Conservation (phyloP, 306 rosid species). For the Quercus dentata region DNA sequence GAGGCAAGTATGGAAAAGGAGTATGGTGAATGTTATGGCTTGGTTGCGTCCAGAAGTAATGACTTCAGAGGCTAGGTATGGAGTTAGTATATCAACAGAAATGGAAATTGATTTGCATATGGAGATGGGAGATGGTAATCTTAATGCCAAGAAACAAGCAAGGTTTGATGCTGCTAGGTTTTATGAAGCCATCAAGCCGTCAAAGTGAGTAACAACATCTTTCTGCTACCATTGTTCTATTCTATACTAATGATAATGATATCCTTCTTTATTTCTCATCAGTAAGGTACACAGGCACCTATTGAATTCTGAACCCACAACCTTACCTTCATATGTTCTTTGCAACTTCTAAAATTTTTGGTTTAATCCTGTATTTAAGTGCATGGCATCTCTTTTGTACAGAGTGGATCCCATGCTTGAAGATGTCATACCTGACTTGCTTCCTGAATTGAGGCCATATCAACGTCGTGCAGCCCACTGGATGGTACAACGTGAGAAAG, state of each 20-base stretch:
- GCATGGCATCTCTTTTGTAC: slow-evolving; percentile 30
- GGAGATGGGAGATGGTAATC: slow-evolving; percentile 33
- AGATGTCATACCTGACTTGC: slow-evolving; percentile 71
- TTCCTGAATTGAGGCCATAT: slow-evolving; percentile 87
- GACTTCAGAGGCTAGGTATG: slow-evolving; percentile 73
- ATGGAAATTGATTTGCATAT: slow-evolving; percentile 43
- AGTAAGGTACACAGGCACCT: background rate
- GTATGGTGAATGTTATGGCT: slow-evolving; percentile 79
- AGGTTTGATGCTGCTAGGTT: slow-evolving; percentile 74
- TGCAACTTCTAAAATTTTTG: background rate
- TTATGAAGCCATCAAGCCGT: slow-evolving; percentile 89
- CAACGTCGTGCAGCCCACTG: slow-evolving; percentile 93
- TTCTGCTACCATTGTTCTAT: slow-evolving; percentile 14
- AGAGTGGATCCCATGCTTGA: slow-evolving; percentile 75
- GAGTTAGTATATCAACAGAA: slow-evolving; percentile 41
- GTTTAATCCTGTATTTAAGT: slow-evolving; percentile 21
- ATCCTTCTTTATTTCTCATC: slow-evolving; percentile 13
- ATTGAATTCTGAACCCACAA: no score
- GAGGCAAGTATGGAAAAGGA: slow-evolving; percentile 82
- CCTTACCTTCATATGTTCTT: background rate
- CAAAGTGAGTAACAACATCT: slow-evolving; percentile 65
- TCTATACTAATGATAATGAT: slow-evolving; percentile 2
- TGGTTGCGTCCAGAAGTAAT: slow-evolving; percentile 87
- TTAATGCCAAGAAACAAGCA: slow-evolving; percentile 24
- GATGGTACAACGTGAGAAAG: slow-evolving; percentile 88